Base-by-base conservation (phyloP, 1,139 yeast species). In the Taiozyma onychis region DNA sequence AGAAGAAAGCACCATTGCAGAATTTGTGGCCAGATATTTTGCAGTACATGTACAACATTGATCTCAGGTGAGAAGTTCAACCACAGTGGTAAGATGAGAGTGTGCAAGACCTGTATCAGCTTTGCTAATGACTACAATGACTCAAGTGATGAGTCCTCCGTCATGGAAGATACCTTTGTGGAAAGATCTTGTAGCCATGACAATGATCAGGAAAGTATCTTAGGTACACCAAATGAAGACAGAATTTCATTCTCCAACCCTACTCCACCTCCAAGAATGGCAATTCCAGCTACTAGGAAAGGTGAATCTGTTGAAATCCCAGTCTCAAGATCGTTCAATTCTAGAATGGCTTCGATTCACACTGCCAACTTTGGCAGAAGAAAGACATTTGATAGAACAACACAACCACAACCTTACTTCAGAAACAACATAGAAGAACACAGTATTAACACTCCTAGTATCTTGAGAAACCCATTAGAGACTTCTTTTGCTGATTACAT, bases 1-100 rank as follows among this genome's bases (percentile, higher is more conserved):
- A 72, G 97, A 63, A 75, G 99, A 57, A 88, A 88, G 58, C 99
- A 93, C 65, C 99, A 93, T 66, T 93, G 99, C 63, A 73, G 99
- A 47, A 83, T 91, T 47, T 93, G 99, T 68, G 98, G 98, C 3
- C 97, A 91, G 66, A 93, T 93, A 43, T 93, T 90, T 63, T 93
- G 99, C 66, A 78, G 88, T 34, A 77, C 78, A n/a, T 93, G 99
- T 66, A 90, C 97, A 0, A 70, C 80, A 4, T 77, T 89, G 57
- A 81, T 90, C 13, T 78, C 89, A 3, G 96, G 95, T 42, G 81
- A 80, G 42, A 82, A 81, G 60, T 88, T 89, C 63, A 77, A 78
- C 39, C 80, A 81, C 58, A 74, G 75, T 39, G 95, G 91, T 35
- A 81, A 79, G 56, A 76, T 90, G 71, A 71, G 97, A 49, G 90